Evolutionary conservation across 2,329 filamentous ascomycete species (phyloP).

Genomic region (Colletotrichum trifolii): DNA sequence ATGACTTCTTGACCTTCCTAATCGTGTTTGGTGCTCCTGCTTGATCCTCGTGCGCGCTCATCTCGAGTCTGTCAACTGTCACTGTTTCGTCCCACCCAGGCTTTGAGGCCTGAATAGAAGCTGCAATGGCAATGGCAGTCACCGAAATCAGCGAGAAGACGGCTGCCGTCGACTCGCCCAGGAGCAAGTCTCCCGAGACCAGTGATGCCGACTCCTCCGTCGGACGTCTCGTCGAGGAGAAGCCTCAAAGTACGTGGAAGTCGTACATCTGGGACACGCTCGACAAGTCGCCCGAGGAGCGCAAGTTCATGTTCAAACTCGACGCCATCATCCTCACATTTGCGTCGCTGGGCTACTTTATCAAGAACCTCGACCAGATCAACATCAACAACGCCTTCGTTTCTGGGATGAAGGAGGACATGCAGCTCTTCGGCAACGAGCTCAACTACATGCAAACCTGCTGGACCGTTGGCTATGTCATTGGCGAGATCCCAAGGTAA

Average conservation of each 20-base stretch:
- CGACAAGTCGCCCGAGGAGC: constrained; percentile 54
- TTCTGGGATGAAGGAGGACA: constrained; percentile 42
- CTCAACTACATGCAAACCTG: constrained; percentile 43
- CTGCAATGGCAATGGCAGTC: constrained; percentile 21
- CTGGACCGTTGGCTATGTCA: constrained; percentile 42
- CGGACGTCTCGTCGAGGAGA: constrained; percentile 39
- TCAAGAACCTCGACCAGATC: constrained; percentile 46
- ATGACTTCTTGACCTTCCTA: too few relatives aligned
- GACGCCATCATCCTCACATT: constrained; percentile 51
- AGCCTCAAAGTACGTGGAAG: constrained; percentile 54
- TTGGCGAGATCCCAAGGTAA: constrained; percentile 43
- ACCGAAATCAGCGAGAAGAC: constrained; percentile 21
- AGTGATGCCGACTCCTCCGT: not conserved
- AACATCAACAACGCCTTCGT: constrained; percentile 50
- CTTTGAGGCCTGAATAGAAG: too few relatives aligned
- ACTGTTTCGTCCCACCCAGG: too few relatives aligned
- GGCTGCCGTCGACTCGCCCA: constrained; percentile 12
- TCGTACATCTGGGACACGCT: constrained; percentile 63
- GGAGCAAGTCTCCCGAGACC: constrained; percentile 21
- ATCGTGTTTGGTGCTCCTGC: too few relatives aligned
- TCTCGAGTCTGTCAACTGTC: not conserved
- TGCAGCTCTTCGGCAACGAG: constrained; percentile 43
- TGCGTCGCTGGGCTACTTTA: constrained; percentile 45
- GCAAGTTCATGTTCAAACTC: constrained; percentile 54
- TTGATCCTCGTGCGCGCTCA: too few relatives aligned